Evolutionary conservation across 306 rosid species (phyloP), one percentile per base, ranked within the genome.

Genomic region (Cucumis hystrix): DNA sequence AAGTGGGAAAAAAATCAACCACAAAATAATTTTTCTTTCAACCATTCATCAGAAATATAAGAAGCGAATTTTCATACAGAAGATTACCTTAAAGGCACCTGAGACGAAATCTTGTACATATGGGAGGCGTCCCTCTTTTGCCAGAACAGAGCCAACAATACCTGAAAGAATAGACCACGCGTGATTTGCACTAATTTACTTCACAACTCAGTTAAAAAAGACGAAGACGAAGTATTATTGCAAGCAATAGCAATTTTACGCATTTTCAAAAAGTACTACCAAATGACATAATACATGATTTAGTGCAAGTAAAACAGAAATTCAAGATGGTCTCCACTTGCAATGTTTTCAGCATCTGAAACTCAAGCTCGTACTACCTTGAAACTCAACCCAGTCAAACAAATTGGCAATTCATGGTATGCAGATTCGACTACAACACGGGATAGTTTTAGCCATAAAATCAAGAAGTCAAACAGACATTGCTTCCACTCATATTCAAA

Each of bases 71-170:
- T 21, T 8, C 35, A 40, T 12, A 58, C 10, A 68, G 76, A 61
- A 83, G 47, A 87, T 65, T 82, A 96, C 99, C 98, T 91, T 92
- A 70, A 85, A 86, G 76, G 97, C 94, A 78, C 98, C 93, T 3
- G 99, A 88, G 30, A 88, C 81, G 4, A 89, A 16, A 86, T 87
- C 87, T 66, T 96, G 87, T 23, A 88, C 84, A 49, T 85, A 88
- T 5, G 91, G 77, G 8, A 88, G 23, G 13, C 90, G 82, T 51
- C 96, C 97, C 80, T 96, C 99, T 78, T 92, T 89, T 14, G 91
- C 99, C 79, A 96, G 79, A 51, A 86, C 89, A 28, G 98, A 92
- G 76, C 99, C 99, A 78, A 88, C 79, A 79, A 96, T 45, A 77
- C 99, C 99, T 96, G 76, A 78, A 20, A 78, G 16, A 73, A 54